A percentile compares a stretch with the other conserved stretches of the same genome.
Conservation (phyloP, 139 green algal genomes). For the Edaphochlamys debaryana region DNA sequence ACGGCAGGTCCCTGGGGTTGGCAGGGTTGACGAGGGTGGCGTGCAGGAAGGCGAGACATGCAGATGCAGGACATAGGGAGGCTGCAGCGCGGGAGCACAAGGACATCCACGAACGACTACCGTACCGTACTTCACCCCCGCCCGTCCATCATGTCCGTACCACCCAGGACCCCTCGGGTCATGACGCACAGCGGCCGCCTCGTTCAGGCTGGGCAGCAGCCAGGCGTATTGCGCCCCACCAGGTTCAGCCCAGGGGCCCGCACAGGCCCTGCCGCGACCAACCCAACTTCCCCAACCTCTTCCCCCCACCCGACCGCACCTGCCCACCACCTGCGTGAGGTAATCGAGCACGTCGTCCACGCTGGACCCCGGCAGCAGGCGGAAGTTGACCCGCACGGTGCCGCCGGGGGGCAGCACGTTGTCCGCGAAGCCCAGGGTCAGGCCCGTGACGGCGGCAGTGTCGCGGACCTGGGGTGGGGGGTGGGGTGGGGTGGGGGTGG, state of each 20-base stretch:
- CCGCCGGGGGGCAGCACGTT: conserved; percentile 72
- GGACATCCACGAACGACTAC: too few relatives aligned
- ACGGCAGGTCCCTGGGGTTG: conserved; percentile 13
- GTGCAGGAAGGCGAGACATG: neutral
- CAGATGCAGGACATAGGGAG: too few relatives aligned
- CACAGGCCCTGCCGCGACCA: too few relatives aligned
- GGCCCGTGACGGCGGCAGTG: conserved; percentile 57
- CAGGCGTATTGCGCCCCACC: too few relatives aligned
- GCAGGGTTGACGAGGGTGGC: neutral
- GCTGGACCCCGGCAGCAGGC: conserved; percentile 63
- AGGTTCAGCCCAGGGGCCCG: too few relatives aligned
- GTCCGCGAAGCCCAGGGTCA: conserved; percentile 50
- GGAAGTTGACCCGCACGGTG: conserved; percentile 67
- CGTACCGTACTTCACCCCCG: too few relatives aligned
- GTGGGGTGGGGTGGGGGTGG: neutral
- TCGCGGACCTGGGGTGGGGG: conserved; percentile 52
- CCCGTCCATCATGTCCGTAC: too few relatives aligned
- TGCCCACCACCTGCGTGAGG: conserved; percentile 17
- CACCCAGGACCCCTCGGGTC: too few relatives aligned
- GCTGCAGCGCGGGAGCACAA: too few relatives aligned
- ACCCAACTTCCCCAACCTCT: too few relatives aligned
- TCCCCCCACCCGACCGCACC: conserved; percentile 3
- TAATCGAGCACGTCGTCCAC: neutral
- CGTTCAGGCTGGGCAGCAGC: too few relatives aligned
- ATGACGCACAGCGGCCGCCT: too few relatives aligned